phyloP scores from a whole-genome alignment of 1,139 yeast species.

The Candida mesenterica region DNA sequence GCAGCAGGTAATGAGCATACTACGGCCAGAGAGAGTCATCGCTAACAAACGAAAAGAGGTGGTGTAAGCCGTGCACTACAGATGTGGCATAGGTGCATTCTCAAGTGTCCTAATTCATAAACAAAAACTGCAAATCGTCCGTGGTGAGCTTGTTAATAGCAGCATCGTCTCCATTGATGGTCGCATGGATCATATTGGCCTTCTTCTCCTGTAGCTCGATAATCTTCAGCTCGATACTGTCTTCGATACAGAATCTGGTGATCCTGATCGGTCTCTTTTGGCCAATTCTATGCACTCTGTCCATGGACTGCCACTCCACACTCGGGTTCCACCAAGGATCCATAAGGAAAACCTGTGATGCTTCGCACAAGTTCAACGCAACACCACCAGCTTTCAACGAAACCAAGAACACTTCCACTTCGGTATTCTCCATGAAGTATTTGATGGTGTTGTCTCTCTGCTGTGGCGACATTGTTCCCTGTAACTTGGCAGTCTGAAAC shows the following conservation, averaged over 20 bases:
- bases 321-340: constrained; percentile 99
- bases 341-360: constrained; percentile 89
- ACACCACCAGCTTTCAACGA: constrained; percentile 98
- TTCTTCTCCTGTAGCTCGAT: constrained; percentile 95
- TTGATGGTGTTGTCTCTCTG: constrained; percentile 90
- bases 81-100: too few species aligned
- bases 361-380: constrained; percentile 92
- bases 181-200: constrained; percentile 97
- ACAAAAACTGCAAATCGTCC: constrained; percentile 90
- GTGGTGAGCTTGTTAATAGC: constrained; percentile 88
- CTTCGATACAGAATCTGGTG: constrained; percentile 89
- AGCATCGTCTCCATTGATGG: constrained; percentile 86
- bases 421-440: constrained; percentile 87
- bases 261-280: constrained; percentile 94
- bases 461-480: constrained; percentile 94
- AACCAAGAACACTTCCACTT: constrained; percentile 89
- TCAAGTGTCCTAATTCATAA: constrained; percentile 73
- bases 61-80: too few species aligned
- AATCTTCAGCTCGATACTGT: constrained; percentile 93
- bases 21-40: too few species aligned
- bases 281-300: constrained; percentile 96
- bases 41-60: too few species aligned
- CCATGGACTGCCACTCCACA: constrained; percentile 98
- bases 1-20: too few species aligned
- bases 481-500: constrained; percentile 86